Evolutionary conservation across 257 asterid genomes (phyloP), one percentile per base, ranked within the genome.

Genomic region (Euphrasia confusa): DNA sequence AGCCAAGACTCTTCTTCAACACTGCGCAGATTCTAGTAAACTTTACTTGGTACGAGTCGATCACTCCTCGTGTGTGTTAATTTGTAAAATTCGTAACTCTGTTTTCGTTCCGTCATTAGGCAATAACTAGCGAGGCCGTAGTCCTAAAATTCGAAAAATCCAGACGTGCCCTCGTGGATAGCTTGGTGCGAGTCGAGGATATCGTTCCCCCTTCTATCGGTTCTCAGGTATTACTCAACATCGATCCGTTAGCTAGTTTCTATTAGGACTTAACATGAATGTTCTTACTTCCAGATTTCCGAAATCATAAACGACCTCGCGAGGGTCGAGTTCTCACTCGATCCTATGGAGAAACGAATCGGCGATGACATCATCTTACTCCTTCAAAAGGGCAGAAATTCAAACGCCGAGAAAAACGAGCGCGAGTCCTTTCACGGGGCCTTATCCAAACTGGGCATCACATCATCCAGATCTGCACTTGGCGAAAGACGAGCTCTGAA

Each of bases 1-100:
- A 83, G 82, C 97, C 32, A 93, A 89, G 80, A 93, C 76, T 73
- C 64, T 93, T 76, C 92, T 93, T 74, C 97, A 85, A 68, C 99
- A 93, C 69, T 93, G 99, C 26, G 84, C 95, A 0, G 99, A 93
- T 58, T 87, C 92, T 65, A 93, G 99, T 76, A 93, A 93, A 81
- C 96, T 93, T 71, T 93, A 93, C 82, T 79, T 93, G 99, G 99
- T 89, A 78, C 6, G 74, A 21, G 24, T 21, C 24, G 24, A 21
- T 21, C 24, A 4, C 18, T 45, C 17, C 7, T 45, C 17, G 6
- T n/a, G 45, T 39, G 47, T 10, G 47, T 7, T 6, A 6, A 5
- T 35, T 6, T 35, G 7, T 37, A 5, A 35, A 8, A 2, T 37
- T 37, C 9, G 42, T 1, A 8, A 37, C 42, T 35, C 18, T 45